Evolutionary conservation across 768 basidiomycete genomes (phyloP), one percentile per base, ranked within the genome.

Genomic region (Polyporus arcularius): DNA sequence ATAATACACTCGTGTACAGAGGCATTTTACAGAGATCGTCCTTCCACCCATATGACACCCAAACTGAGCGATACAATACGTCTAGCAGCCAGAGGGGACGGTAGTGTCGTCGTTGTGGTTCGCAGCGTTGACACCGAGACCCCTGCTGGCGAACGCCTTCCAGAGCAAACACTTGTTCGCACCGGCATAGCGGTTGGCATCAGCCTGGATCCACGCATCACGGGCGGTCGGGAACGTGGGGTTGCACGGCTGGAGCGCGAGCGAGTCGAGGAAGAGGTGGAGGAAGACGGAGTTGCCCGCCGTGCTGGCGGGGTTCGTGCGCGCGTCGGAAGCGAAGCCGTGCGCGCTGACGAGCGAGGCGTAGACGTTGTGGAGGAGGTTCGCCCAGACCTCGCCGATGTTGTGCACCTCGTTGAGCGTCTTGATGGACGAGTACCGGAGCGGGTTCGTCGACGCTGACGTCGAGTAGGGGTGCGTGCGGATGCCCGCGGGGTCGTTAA

Each of bases 401-500:
- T 60, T 70, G 67, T 84, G 82, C 15, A 81, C 80, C 63, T 84
- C 81, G 14, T 65, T 74, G 39, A 76, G 71, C 0, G 66, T 68
- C 51, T 69, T 65, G 46, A 82, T 55, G 52, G 68, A 73, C 0
- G 76, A 73, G 68, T 83, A 84, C 1, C 63, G 71, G 43, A 81
- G 72, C 7, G 82, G 79, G 68, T 84, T 84, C 49, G 70, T 67
- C n/a, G 62, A 78, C 66, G 61, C 74, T 72, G 78, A 77, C 56
- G 82, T 83, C 4, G 84, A 85, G 75, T 88, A 88, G 9, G 81
- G 83, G 70, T 81, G 79, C 48, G 75, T 70, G n/a, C 86, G 79
- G 67, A 87, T 82, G 48, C 87, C 87, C 7, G 70, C 69, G 4
- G 77, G 51, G 61, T 76, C 72, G 70, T 84, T 78, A 63, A 74